Evolutionary conservation across 164 flowering plant species (phyloP).

Genomic region (Magnolia kwangsiensis): DNA sequence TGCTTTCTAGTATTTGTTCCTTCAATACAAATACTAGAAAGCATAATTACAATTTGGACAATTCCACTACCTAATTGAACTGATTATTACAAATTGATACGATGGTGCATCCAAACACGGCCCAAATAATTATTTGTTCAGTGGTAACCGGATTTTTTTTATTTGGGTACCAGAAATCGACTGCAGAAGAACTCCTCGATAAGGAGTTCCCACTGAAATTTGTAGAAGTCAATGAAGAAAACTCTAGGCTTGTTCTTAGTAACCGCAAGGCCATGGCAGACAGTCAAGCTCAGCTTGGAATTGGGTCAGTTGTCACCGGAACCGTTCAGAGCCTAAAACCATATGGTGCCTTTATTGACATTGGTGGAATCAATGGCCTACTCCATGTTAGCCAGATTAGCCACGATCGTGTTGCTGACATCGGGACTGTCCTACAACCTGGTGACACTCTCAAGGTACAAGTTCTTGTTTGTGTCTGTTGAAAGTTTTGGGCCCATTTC

Average conservation of each 20-base stretch:
- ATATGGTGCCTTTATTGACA: slow-evolving; percentile 95
- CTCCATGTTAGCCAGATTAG: slow-evolving; percentile 98
- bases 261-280: slow-evolving; percentile 98
- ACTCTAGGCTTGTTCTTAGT: slow-evolving; percentile 81
- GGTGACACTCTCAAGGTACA: slow-evolving; percentile 94
- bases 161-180: slow-evolving; percentile 51
- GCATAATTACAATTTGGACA: not conserved
- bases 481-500: not conserved
- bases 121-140: not conserved
- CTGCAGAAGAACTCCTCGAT: slow-evolving; percentile 80
- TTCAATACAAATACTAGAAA: not conserved
- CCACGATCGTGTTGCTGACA: slow-evolving; percentile 93
- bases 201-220: slow-evolving; percentile 88
- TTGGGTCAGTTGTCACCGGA: slow-evolving; percentile 90
- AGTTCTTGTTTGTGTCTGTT: not conserved
- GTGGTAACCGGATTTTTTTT: not conserved
- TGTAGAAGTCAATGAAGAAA: slow-evolving; percentile 93
- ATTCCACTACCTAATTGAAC: not conserved
- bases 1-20: no score
- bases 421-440: slow-evolving; percentile 89
- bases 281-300: slow-evolving; percentile 93
- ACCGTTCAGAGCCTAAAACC: slow-evolving; percentile 94
- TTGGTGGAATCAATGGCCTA: slow-evolving; percentile 97
- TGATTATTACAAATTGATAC: not conserved
- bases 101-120: not conserved